phyloP scores from a whole-genome alignment of 805 yeast genomes.

The Ogataea angusta region DNA sequence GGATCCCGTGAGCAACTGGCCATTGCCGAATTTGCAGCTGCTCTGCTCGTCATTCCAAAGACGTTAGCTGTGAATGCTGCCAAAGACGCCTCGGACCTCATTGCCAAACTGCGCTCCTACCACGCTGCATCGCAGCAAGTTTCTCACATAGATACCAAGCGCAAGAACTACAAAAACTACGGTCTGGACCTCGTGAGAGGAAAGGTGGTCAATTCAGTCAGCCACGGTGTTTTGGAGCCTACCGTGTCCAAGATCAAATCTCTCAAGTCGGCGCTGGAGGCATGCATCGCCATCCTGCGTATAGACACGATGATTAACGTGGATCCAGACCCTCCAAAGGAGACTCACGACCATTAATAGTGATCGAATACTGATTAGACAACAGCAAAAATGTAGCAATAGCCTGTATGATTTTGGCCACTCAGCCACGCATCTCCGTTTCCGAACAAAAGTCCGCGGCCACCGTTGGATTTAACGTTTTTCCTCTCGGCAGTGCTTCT shows the following conservation, averaged over 20 bases:
- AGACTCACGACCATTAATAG: slow-evolving; percentile 76
- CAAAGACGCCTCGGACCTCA: slow-evolving; percentile 90
- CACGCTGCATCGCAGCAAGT: slow-evolving; percentile 94
- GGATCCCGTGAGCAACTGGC: slow-evolving; percentile 98
- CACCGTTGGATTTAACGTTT: too few species aligned
- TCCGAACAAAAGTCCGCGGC: too few species aligned
- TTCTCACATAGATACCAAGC: slow-evolving; percentile 74
- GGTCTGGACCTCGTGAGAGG: slow-evolving; percentile 93
- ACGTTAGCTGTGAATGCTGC: slow-evolving; percentile 97
- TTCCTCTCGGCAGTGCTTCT: too few species aligned
- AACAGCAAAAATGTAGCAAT: not conserved
- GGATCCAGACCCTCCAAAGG: slow-evolving; percentile 90
- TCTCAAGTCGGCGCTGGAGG: slow-evolving; percentile 93
- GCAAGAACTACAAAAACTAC: slow-evolving; percentile 81
- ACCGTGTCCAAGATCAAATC: slow-evolving; percentile 90
- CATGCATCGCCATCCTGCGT: slow-evolving; percentile 94
- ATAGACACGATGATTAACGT: slow-evolving; percentile 98
- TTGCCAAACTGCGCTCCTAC: slow-evolving; percentile 92
- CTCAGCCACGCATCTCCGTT: not conserved
- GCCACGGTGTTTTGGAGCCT: slow-evolving; percentile 92
- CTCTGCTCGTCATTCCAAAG: slow-evolving; percentile 89
- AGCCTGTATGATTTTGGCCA: not conserved
- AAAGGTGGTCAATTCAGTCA: slow-evolving; percentile 80
- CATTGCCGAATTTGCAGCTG: slow-evolving; percentile 93
- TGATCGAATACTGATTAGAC: not conserved